These are phyloP conservation scores for Hypoxylon sp. DNA, from an alignment of 2,329 filamentous ascomycete genomes.

Conservation along the genomic window DNA sequence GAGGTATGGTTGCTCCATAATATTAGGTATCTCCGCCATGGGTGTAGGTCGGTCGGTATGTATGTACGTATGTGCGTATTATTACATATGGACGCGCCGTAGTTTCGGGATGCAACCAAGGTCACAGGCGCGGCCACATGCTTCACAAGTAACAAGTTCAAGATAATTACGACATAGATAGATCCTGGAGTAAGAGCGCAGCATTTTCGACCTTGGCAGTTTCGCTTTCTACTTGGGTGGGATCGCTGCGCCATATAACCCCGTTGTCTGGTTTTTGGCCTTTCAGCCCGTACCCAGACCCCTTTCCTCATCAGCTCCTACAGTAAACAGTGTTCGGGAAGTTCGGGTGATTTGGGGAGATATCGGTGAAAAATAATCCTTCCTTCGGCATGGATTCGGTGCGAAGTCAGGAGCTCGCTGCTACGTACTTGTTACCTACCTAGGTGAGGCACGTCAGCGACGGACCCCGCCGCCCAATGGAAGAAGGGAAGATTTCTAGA, in stretches of 20 bases:
- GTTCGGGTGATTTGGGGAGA: constrained; percentile 17
- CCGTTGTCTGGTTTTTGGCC: constrained; percentile 3
- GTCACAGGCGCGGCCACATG: constrained; percentile 13
- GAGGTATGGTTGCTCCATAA: background rate
- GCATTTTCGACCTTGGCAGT: constrained; percentile 9
- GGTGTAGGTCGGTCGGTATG: too few relatives aligned
- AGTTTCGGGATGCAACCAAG: constrained; percentile 30
- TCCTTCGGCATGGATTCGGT: constrained; percentile 18
- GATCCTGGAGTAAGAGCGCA: background rate
- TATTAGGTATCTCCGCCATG: background rate
- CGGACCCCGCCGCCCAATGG: constrained; percentile 16
- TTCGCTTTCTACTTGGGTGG: background rate
- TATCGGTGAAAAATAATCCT: constrained; percentile 32
- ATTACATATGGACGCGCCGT: constrained; percentile 12
- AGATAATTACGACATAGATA: constrained; percentile 9
- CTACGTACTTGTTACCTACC: constrained; percentile 16
- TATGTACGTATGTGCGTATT: background rate
- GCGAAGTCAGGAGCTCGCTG: background rate
- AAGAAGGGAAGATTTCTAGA: constrained; percentile 38
- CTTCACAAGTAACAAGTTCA: background rate
- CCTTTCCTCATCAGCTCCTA: constrained; percentile 2
- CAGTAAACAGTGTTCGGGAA: constrained; percentile 7
- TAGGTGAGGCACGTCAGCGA: constrained; percentile 17
- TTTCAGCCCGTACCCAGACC: background rate
- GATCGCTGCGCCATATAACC: constrained; percentile 12